Base-by-base conservation (phyloP, 1,139 yeast species). In the Geotrichum armillariae region DNA sequence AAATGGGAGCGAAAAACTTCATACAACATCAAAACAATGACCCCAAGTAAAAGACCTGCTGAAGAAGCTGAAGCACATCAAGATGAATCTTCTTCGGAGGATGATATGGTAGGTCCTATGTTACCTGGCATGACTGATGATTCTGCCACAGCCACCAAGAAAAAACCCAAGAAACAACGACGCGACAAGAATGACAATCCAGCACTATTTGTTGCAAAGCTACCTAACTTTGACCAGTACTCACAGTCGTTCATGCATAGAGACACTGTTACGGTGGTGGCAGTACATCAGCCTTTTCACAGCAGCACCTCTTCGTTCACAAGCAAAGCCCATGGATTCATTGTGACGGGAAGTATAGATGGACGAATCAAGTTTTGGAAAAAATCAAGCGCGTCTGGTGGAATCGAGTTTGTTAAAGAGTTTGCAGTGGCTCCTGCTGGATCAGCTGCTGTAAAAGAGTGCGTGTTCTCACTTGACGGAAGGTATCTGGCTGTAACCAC, bases 291-390 rank as follows among this genome's bases (percentile, higher is more conserved):
- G 33, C 56, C 53, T 4, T 38, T 41, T 16, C 21, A 18, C 11
- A 11, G 27, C 38, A 12, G 42, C 44, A 3, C 44, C 32, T 14
- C 29, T 8, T 23, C 18, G 3, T 8, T 22, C n/a, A 35, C 25
- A 4, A 47, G 42, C 23, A 35, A 39, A 18, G 47, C 47, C 2
- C 39, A 47, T 18, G 60, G 60, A 21, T 57, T 68, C 36, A 51
- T 74, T 2, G 62, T 70, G 9, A 64, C 74, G 0, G 73, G 75
- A 1, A 68, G 73, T n/a, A 54, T 43, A 22, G 76, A 73, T 48
- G 79, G 79, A 1, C 53, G 59, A 18, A 60, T 76, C 41, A 74
- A 72, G 56, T 71, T 75, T 57, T 75, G 79, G 79, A 63, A 59
- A 54, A 40, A 59, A 29, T 36, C 50, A 22, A 53, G 47, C 11